phyloP scores from a whole-genome alignment of 2,329 filamentous ascomycete species.

The Paecilomyces sp. region DNA sequence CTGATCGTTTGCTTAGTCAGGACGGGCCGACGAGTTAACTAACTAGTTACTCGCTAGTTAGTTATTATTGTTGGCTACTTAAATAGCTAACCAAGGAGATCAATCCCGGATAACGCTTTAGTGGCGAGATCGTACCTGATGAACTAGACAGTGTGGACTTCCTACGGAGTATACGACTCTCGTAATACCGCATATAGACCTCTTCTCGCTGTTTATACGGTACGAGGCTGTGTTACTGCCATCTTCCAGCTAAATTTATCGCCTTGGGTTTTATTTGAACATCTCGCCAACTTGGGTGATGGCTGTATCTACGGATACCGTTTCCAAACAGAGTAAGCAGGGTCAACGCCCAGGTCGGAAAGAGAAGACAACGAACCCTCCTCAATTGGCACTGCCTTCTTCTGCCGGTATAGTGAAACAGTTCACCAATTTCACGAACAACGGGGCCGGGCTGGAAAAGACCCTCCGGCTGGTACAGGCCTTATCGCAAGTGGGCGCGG shows the following conservation, averaged over 20 bases:
- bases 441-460: slow-evolving; percentile 30
- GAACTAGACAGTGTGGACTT: not conserved
- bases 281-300: not conserved
- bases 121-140: too few species aligned
- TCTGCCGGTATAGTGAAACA: slow-evolving; percentile 8
- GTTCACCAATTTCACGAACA: slow-evolving; percentile 25
- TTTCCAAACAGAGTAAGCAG: not conserved
- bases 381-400: not conserved
- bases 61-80: too few species aligned
- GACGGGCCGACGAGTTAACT: not conserved
- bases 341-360: not conserved
- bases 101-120: too few species aligned
- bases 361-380: not conserved
- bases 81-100: too few species aligned
- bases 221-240: not conserved
- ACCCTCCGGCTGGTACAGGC: slow-evolving; percentile 33
- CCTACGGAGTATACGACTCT: not conserved
- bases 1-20: not conserved
- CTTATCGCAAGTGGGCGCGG: slow-evolving; percentile 23
- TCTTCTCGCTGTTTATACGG: not conserved
- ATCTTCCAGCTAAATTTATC: not conserved
- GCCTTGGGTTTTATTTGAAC: not conserved
- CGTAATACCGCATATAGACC: not conserved
- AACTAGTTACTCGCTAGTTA: too few species aligned
- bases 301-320: not conserved